Evolutionary conservation across 768 basidiomycete species (phyloP).

Genomic region (Lanmaoa rubissima): DNA sequence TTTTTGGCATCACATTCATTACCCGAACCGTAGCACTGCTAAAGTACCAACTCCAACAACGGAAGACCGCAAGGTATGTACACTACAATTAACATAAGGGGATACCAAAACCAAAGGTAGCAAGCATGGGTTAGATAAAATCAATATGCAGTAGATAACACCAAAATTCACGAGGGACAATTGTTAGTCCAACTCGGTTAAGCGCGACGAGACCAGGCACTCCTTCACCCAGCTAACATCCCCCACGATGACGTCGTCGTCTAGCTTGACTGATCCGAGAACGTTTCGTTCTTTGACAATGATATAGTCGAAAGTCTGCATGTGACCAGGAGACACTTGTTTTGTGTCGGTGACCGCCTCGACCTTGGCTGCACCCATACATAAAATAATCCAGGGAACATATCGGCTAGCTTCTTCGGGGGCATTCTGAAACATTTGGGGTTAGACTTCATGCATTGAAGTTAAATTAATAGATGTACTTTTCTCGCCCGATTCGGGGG

Average conservation of each 20-base stretch:
- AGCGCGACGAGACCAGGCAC: conserved; percentile 63
- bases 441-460: not conserved
- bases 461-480: conserved; percentile 5
- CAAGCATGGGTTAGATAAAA: not conserved
- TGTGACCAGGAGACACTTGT: conserved; percentile 24
- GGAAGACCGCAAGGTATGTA: not conserved
- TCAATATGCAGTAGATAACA: conserved; percentile 2
- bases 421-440: conserved; percentile 16
- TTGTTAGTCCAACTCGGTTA: conserved; percentile 25
- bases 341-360: conserved; percentile 57
- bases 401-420: conserved; percentile 40
- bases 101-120: not conserved
- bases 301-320: conserved; percentile 54
- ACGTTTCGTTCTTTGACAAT: conserved; percentile 49
- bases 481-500: conserved; percentile 28
- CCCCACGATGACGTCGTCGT: conserved; percentile 39
- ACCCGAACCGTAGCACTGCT: too few relatives aligned
- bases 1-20: conserved; percentile 6
- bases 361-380: conserved; percentile 74
- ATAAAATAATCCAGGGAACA: conserved; percentile 65
- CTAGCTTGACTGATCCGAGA: conserved; percentile 28
- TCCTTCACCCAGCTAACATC: conserved; percentile 76
- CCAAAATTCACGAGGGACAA: not conserved
- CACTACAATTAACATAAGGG: conserved; percentile 10
- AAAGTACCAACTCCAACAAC: too few relatives aligned